Base-by-base conservation (phyloP, 192 early-diverging fungal genomes). In the Linnemannia hyalina region DNA sequence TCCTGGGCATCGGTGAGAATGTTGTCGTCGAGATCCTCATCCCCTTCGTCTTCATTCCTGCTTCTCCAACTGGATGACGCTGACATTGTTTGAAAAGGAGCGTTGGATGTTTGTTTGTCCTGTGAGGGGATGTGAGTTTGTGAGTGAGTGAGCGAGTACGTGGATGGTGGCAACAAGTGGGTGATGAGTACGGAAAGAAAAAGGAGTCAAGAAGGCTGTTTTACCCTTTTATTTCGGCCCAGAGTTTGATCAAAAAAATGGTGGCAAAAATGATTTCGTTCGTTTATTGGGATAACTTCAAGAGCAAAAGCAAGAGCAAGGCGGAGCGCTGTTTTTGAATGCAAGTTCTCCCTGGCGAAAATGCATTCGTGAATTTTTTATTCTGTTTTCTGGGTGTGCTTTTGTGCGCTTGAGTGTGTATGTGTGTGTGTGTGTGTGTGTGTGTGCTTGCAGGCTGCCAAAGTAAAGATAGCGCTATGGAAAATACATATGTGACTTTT, bases 1-100 rank as follows among this genome's bases (percentile, higher is more conserved):
- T 88, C 88, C 47, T 83, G 76, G n/a, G 69, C 81, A 74, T 88
- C 87, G 16, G 83, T 85, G 35, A 88, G 23, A 65, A 88, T 77
- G 55, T 73, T 74, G 36, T 88, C 88, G 22, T 85, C 81, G 32
- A 52, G 80, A n/a, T 88, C 88, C 18, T 88, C 88, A 54, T 88
- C 88, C 23, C 74, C 71, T 22, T 68, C n/a, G 38, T 88, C 82
- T 11, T 88, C 82, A 49, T 83, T 77, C 41, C 49, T 70, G 78
- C 72, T 81, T 65, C 74, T 80, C 82, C 82, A 88, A 40, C 87
- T 88, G 32, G 87, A 79, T 26, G 81, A 88, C 23, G 68, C 73
- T 23, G 70, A 68, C 44, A 83, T 77, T 71, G 44, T 9, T 46
- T 32, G 10, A 36, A 26, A 20, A n/a, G 5, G 20, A 49, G 23